These are phyloP conservation scores for Udeniomyces megalosporus DNA, from an alignment of 768 basidiomycete species.

Conservation along the genomic window DNA sequence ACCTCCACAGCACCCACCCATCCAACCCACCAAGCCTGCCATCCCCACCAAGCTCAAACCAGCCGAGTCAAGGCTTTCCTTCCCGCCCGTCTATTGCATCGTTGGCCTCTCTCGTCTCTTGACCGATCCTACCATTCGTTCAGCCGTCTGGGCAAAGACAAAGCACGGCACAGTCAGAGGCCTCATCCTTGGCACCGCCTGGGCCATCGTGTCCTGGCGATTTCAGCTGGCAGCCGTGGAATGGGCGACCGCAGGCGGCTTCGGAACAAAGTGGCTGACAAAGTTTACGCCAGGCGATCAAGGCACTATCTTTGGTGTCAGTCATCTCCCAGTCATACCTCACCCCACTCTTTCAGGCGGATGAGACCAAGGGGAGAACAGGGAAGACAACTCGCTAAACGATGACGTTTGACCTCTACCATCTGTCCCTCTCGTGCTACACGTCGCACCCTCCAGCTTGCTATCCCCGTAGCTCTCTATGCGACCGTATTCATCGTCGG, in stretches of 20 bases:
- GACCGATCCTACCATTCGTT: neutral
- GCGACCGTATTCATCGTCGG: constrained; percentile 39
- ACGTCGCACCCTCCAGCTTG: neutral
- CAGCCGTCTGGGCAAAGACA: constrained; percentile 1
- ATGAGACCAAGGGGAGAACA: neutral
- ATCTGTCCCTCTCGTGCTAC: neutral
- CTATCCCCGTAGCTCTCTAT: constrained; percentile 38
- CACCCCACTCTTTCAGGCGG: neutral
- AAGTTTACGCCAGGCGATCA: neutral
- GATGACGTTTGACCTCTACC: no score
- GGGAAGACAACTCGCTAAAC: no score
- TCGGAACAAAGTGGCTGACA: constrained; percentile 25
- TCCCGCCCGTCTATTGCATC: neutral
- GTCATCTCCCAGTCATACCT: no score
- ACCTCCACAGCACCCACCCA: neutral
- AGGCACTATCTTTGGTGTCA: constrained; percentile 4
- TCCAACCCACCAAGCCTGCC: neutral
- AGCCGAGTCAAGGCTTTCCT: neutral
- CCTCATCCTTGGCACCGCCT: constrained; percentile 41
- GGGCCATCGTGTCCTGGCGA: constrained; percentile 55
- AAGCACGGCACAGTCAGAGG: constrained; percentile 58
- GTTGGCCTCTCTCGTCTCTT: constrained; percentile 2
- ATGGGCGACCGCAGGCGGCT: constrained; percentile 43
- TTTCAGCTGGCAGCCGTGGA: constrained; percentile 53
- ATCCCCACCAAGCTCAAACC: neutral